Conservation (phyloP, 305 asterid genomes). For the Coffea humblotiana region DNA sequence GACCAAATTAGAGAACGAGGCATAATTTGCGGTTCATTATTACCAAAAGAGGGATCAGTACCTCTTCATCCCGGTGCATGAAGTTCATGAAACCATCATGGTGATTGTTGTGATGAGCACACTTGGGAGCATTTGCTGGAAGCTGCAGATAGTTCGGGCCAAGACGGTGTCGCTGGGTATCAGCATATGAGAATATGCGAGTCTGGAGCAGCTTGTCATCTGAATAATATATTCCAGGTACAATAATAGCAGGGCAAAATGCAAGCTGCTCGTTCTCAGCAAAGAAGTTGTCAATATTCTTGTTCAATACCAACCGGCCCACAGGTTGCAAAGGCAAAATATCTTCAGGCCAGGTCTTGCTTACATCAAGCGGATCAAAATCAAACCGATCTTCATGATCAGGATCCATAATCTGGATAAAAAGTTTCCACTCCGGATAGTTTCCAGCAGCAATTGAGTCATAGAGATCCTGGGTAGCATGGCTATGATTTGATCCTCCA, state of each 20-base stretch:
- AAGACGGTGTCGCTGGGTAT: constrained; percentile 94
- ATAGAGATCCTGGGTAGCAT: constrained; percentile 90
- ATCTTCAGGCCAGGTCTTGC: constrained; percentile 95
- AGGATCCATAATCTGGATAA: constrained; percentile 82
- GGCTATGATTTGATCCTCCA: constrained; percentile 91
- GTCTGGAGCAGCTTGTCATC: constrained; percentile 87
- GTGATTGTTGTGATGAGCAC: constrained; percentile 88
- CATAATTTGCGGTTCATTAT: background rate
- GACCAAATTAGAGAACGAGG: background rate
- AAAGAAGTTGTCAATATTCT: constrained; percentile 93
- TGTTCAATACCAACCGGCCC: constrained; percentile 86
- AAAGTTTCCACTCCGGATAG: constrained; percentile 97
- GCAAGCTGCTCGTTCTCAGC: constrained; percentile 96
- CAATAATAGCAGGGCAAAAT: constrained; percentile 75
- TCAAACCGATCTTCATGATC: constrained; percentile 77
- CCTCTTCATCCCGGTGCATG: constrained; percentile 99
- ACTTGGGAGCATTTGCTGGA: constrained; percentile 90
- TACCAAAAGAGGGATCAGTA: constrained; percentile 17
- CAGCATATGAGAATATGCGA: constrained; percentile 75
- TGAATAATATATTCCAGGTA: constrained; percentile 82
- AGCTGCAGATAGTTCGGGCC: constrained; percentile 95
- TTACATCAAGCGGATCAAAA: constrained; percentile 90
- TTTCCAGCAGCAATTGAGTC: constrained; percentile 84
- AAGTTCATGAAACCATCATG: constrained; percentile 92
- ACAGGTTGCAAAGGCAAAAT: constrained; percentile 89